Evolutionary conservation across 306 rosid genomes (phyloP).

Genomic region (Quercus berberidifolia): DNA sequence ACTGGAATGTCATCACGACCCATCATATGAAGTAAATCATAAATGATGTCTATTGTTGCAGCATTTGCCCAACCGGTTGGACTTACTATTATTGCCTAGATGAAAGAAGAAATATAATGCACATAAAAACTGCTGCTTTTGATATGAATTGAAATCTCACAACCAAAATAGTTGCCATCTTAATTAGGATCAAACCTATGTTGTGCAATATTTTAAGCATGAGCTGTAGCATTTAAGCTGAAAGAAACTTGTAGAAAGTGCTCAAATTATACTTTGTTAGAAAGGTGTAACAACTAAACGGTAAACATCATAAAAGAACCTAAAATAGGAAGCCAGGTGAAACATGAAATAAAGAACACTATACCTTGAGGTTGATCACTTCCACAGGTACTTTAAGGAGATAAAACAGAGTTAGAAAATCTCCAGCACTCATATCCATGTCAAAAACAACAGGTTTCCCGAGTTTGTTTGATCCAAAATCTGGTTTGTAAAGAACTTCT

Average conservation of each 20-base stretch:
- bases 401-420: constrained; percentile 74
- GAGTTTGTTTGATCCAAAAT: constrained; percentile 35
- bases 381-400: constrained; percentile 82
- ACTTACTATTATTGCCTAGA: constrained; percentile 79
- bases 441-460: constrained; percentile 91
- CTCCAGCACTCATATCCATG: constrained; percentile 99
- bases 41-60: constrained; percentile 78
- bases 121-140: background rate
- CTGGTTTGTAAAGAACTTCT: constrained; percentile 61
- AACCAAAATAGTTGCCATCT: background rate
- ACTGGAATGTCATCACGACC: constrained; percentile 88
- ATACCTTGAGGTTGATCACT: constrained; percentile 74
- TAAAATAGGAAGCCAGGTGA: too few relatives aligned
- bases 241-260: too few relatives aligned
- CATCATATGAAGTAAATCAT: constrained; percentile 93
- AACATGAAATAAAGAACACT: background rate
- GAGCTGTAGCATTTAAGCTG: too few relatives aligned
- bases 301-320: background rate
- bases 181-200: background rate
- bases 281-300: background rate
- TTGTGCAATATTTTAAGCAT: too few relatives aligned
- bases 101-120: background rate
- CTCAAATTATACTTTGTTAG: background rate
- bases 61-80: constrained; percentile 96
- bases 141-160: background rate